Evolutionary conservation across 495 filamentous ascomycete species (phyloP), one percentile per base, ranked within the genome.

Genomic region (Friedmanniomyces endolithicus): DNA sequence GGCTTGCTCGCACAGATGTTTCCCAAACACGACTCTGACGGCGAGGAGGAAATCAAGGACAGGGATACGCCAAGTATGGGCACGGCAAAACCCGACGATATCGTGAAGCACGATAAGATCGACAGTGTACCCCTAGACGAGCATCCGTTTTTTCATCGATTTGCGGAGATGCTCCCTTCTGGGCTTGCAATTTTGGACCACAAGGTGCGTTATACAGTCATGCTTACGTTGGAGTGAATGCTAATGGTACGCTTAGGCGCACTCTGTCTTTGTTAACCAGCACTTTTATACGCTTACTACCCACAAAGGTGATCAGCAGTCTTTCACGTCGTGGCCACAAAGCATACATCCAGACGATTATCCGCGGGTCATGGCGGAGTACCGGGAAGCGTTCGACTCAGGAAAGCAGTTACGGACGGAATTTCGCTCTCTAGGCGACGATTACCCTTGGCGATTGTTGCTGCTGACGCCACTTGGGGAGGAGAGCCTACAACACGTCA

Each of bases 121-220:
- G 50, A 58, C 48, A 48, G 33, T 29, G 53, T 65, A 47, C 11
- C 60, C 57, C 40, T 59, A 25, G 52, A 62, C 33, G 46, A 58
- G 43, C 60, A 62, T 50, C 56, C 60, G 6, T 63, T 70, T 27
- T 70, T 70, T 40, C 63, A 57, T 25, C 39, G 57, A 6, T 70
- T 70, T 46, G 67, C 67, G 8, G 65, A 70, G 49, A 55, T 70
- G 54, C 49, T 70, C 14, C 67, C 67, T 16, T 65, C 63, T 20
- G 67, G 67, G 2, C 57, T 70, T n/a, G 67, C 67, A 14, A 68
- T 70, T 46, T 58, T 70, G 17, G 66, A 68, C 56, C 56, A 54
- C 22, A 55, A 59, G 17, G 37, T 41, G 37, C 12, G 37, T 41
- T 47, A 41, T 41, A 41, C 39, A 41, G 39, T 41, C 39, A 41